Base-by-base conservation (phyloP, 257 asterid species). In the Plantago major region DNA sequence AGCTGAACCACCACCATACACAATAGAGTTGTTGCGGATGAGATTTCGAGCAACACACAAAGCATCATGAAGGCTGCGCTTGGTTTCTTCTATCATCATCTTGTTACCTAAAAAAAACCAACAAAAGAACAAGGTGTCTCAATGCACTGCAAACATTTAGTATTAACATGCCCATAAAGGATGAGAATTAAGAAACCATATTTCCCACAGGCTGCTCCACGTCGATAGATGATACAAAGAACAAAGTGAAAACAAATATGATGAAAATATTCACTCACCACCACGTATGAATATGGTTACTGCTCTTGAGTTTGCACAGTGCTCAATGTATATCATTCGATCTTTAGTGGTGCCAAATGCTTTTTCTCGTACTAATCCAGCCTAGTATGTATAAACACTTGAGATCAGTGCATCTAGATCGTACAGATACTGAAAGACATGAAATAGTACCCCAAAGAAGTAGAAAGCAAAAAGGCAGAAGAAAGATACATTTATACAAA, bases 41-140 rank as follows among this genome's bases (percentile, higher is more conserved):
- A 92, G 93, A 79, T 92, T 92, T 55, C 98, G 80, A 42, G 98
- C 95, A 60, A 92, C 98, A 28, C 97, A 92, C 46, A 92, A 60
- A 50, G 98, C 98, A 64, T 92, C 98, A 46, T 92, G 98, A 71
- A 92, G n/a, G 69, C 98, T 92, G 64, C 98, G 98, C 56, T 88
- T 92, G 37, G 98, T 88, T 82, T 92, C 97, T 79, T 92, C 97
- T 63, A 92, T 84, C 76, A 92, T 88, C 98, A 92, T 92, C 90
- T 92, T 92, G 85, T 92, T 92, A 60, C 98, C 98, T 92, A 22
- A 75, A 69, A n/a, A 66, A 52, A 47, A 67, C 38, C 40, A 4
- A 37, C 22, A 50, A 60, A 26, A 26, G 12, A 33, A 40, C 68
- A 10, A 53, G 28, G 33, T 28, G 30, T 53, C 26, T 22, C 26